A percentile compares a stretch with the other conserved stretches of the same genome.
Evolutionary conservation across 2,329 filamentous ascomycete genomes (phyloP).

Genomic region (Orbilia brochopaga): DNA sequence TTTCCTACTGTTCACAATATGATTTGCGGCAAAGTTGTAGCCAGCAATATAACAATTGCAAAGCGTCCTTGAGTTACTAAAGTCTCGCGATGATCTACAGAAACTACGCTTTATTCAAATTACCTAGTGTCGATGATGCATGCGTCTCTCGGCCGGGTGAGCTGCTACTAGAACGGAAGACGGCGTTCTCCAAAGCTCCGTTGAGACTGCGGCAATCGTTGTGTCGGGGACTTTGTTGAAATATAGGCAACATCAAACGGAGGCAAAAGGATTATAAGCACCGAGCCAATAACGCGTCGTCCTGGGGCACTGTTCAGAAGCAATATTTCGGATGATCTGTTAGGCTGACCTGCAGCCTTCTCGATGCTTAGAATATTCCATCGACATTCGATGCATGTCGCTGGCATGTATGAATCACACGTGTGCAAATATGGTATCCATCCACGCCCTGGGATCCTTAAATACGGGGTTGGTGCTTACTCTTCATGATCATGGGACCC

Average conservation of each 20-base stretch:
- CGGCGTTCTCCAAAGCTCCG: not conserved
- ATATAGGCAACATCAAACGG: conserved; percentile 8
- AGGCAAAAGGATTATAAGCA: conserved; percentile 25
- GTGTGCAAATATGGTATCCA: conserved; percentile 33
- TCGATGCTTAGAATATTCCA: conserved; percentile 32
- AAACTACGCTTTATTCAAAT: not conserved
- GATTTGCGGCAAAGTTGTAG: no score
- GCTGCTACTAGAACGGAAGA: not conserved
- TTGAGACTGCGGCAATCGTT: not conserved
- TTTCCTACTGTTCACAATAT: conserved; percentile 16
- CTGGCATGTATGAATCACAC: conserved; percentile 40
- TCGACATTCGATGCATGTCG: conserved; percentile 21
- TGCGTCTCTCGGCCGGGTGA: not conserved
- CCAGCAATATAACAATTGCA: not conserved
- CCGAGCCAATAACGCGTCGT: conserved; percentile 17
- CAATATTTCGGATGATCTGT: conserved; percentile 18
- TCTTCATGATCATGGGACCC: conserved; percentile 34
- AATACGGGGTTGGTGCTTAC: conserved; percentile 18
- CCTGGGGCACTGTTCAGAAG: conserved; percentile 6
- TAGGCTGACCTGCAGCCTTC: conserved; percentile 20
- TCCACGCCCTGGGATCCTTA: conserved; percentile 24
- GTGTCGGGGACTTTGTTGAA: not conserved
- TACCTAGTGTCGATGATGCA: not conserved
- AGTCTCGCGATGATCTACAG: not conserved
- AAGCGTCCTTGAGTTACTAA: not conserved